phyloP scores from a whole-genome alignment of 1,284 basidiomycete genomes.

The Ustilago trichophora region DNA sequence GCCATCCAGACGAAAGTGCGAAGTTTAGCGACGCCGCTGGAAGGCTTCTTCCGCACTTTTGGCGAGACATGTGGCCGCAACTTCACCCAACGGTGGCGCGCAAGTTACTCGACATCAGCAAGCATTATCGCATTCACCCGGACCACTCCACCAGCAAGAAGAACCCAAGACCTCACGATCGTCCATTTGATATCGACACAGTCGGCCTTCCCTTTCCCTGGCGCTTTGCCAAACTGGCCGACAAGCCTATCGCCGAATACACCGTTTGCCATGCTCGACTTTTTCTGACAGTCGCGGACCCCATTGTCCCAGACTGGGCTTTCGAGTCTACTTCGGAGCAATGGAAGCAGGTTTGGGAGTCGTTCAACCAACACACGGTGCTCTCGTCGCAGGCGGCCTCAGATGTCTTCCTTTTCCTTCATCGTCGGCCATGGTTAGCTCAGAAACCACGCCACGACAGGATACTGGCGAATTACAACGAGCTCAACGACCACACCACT shows the following conservation, averaged over 20 bases:
- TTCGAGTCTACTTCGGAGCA: not conserved
- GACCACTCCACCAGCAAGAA: slow-evolving; percentile 8
- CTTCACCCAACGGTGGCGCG: not conserved
- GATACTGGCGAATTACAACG: not conserved
- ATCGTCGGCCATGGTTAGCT: slow-evolving; percentile 2
- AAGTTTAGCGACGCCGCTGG: slow-evolving; percentile 3
- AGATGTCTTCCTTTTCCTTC: not conserved
- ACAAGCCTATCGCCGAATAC: not conserved
- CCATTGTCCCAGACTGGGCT: slow-evolving; percentile 5
- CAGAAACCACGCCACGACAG: not conserved
- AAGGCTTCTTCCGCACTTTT: not conserved
- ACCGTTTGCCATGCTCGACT: no score
- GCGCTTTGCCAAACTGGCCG: slow-evolving; percentile 1
- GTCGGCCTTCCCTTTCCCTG: slow-evolving; percentile 5
- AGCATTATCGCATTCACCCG: slow-evolving; percentile 1
- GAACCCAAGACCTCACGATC: slow-evolving; percentile 9
- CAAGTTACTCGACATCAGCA: slow-evolving; percentile 1
- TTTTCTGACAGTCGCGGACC: no score
- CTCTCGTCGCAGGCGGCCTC: not conserved
- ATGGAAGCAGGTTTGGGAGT: slow-evolving; percentile 11
- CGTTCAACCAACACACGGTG: not conserved
- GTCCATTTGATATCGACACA: slow-evolving; percentile 13
- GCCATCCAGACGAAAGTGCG: not conserved
- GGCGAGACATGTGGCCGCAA: slow-evolving; percentile 3
- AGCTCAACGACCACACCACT: not conserved